Percentiles rank a stretch among this genome's conserved stretches.
Conservation (phyloP, 2,329 filamentous ascomycete genomes). For the Monosporascus sp. region DNA sequence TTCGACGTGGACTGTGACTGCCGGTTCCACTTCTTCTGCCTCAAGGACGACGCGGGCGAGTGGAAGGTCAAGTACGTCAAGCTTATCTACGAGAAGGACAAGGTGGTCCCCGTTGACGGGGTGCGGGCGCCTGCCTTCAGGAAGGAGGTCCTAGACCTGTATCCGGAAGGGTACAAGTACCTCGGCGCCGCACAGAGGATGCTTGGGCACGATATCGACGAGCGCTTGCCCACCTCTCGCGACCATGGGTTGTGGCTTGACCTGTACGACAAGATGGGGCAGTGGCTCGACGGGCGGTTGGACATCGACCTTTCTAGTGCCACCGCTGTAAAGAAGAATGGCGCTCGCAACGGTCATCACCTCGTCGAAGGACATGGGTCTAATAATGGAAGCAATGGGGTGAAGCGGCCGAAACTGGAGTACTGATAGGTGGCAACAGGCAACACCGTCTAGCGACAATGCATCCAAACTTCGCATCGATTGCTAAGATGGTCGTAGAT, state of each 20-base stretch:
- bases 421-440: too few species aligned
- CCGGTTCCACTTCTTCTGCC: constrained; percentile 43
- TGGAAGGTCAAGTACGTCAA: constrained; percentile 42
- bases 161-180: constrained; percentile 40
- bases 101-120: constrained; percentile 40
- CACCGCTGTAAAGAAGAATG: constrained; percentile 7
- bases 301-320: constrained; percentile 21
- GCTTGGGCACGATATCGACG: constrained; percentile 38
- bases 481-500: background rate
- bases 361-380: background rate
- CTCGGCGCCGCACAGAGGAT: constrained; percentile 40
- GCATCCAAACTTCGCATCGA: background rate
- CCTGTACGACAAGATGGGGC: constrained; percentile 35
- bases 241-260: constrained; percentile 28
- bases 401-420: background rate
- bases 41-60: constrained; percentile 19
- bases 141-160: constrained; percentile 30
- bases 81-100: constrained; percentile 46
- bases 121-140: constrained; percentile 31
- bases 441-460: background rate
- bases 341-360: constrained; percentile 3
- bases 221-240: constrained; percentile 33
- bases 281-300: constrained; percentile 21
- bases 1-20: constrained; percentile 47
- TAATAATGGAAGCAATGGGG: background rate